These are phyloP conservation scores for Cryphonectria naterciae DNA, from an alignment of 2,329 filamentous ascomycete species.

Conservation along the genomic window DNA sequence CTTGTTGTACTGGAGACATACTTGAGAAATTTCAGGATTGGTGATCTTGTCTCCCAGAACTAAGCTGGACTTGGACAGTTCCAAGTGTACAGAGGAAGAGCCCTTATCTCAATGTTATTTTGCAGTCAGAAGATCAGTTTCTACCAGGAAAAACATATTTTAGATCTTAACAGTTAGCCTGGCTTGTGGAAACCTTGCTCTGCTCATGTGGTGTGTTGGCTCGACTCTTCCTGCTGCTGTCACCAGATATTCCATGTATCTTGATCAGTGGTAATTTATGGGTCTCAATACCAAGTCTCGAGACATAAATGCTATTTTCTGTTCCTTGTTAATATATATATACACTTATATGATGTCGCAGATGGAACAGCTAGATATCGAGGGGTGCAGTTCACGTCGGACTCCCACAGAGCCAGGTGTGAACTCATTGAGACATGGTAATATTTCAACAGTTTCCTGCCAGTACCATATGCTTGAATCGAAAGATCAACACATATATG, in stretches of 20 bases:
- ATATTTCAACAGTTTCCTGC: not conserved
- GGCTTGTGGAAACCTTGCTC: not conserved
- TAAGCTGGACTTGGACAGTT: not conserved
- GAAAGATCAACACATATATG: too few species aligned
- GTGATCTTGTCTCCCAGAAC: not conserved
- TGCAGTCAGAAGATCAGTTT: too few species aligned
- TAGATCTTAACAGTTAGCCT: too few species aligned
- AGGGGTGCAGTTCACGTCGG: too few species aligned
- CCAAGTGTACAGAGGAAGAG: too few species aligned
- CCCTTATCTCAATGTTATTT: too few species aligned
- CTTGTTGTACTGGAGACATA: not conserved
- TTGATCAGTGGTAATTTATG: too few species aligned
- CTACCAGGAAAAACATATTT: too few species aligned
- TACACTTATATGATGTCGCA: too few species aligned
- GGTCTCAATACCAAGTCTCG: not conserved
- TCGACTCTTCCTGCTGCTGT: not conserved
- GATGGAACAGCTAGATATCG: too few species aligned
- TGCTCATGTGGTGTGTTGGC: not conserved
- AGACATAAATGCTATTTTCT: not conserved
- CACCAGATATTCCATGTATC: not conserved
- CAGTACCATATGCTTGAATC: too few species aligned
- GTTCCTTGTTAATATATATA: too few species aligned
- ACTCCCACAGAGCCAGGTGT: not conserved
- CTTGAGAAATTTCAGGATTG: not conserved
- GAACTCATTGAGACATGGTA: not conserved